phyloP scores from a whole-genome alignment of 768 basidiomycete species.

The Suillus cothurnatus region DNA sequence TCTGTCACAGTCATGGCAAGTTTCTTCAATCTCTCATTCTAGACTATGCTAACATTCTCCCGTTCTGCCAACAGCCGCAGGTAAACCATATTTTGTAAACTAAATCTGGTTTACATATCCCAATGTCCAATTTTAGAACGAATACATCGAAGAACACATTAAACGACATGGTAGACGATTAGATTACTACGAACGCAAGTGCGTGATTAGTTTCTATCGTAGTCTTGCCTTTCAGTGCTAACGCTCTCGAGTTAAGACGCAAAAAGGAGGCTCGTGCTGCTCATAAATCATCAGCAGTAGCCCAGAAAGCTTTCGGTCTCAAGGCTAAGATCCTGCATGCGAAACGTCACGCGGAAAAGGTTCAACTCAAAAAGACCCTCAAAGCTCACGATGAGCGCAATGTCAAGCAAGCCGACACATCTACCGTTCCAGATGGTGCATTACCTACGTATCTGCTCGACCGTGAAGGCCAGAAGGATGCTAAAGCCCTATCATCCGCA shows the following conservation, averaged over 20 bases:
- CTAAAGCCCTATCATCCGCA: conserved; percentile 92
- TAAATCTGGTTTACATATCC: neutral
- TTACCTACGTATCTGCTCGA: conserved; percentile 95
- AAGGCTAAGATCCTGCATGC: conserved; percentile 99
- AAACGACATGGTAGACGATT: conserved; percentile 94
- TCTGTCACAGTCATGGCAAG: conserved; percentile 28
- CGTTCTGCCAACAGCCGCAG: conserved; percentile 56
- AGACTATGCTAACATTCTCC: conserved; percentile 16
- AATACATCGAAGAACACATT: conserved; percentile 99
- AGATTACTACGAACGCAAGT: conserved; percentile 97
- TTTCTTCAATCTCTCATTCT: neutral
- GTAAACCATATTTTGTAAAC: conserved; percentile 35
- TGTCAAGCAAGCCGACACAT: conserved; percentile 89
- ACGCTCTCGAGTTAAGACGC: conserved; percentile 48
- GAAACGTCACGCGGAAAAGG: conserved; percentile 95
- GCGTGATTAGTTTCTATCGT: conserved; percentile 33
- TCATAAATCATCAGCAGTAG: conserved; percentile 76
- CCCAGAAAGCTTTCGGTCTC: conserved; percentile 94
- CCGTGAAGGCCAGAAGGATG: conserved; percentile 97
- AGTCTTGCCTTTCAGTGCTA: neutral
- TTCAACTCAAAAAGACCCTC: conserved; percentile 98
- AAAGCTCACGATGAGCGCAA: conserved; percentile 99
- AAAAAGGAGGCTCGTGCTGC: conserved; percentile 80
- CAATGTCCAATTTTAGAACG: conserved; percentile 64
- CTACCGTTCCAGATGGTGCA: conserved; percentile 84